These are phyloP conservation scores for Tolypocladium album DNA, from an alignment of 2,329 filamentous ascomycete genomes.

Conservation along the genomic window DNA sequence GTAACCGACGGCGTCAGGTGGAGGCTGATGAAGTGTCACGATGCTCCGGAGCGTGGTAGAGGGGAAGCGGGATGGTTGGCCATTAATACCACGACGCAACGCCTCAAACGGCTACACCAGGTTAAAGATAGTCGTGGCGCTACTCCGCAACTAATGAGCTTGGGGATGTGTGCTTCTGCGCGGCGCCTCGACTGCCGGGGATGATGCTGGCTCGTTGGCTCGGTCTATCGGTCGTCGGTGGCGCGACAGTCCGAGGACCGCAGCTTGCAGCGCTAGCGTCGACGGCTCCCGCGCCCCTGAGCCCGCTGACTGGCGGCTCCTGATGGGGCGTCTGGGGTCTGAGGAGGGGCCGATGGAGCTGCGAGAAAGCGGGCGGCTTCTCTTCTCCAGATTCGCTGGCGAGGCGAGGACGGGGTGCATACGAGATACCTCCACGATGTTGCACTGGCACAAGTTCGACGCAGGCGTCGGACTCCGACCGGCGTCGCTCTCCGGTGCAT, in stretches of 20 bases:
- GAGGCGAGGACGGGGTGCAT: not conserved
- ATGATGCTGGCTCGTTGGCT: not conserved
- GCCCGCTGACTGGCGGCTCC: not conserved
- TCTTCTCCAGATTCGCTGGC: not conserved
- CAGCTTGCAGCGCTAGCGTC: not conserved
- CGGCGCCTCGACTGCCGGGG: not conserved
- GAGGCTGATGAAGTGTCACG: not conserved
- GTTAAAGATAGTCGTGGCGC: not conserved
- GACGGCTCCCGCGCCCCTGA: not conserved
- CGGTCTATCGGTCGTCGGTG: not conserved
- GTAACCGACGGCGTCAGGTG: not conserved
- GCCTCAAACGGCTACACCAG: not conserved
- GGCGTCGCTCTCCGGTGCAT: not conserved
- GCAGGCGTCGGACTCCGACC: not conserved
- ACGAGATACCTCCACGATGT: not conserved
- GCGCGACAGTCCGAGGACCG: not conserved
- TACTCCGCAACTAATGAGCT: not conserved
- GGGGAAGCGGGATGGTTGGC: not conserved
- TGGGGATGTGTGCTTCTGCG: not conserved
- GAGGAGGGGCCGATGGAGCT: not conserved
- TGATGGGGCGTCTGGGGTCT: not conserved
- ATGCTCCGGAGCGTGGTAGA: not conserved
- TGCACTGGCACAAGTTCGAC: not conserved
- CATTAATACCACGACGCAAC: not conserved
- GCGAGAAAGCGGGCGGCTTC: not conserved